Conservation (phyloP, 345 rosid species). For the Gossypium stocksii region DNA sequence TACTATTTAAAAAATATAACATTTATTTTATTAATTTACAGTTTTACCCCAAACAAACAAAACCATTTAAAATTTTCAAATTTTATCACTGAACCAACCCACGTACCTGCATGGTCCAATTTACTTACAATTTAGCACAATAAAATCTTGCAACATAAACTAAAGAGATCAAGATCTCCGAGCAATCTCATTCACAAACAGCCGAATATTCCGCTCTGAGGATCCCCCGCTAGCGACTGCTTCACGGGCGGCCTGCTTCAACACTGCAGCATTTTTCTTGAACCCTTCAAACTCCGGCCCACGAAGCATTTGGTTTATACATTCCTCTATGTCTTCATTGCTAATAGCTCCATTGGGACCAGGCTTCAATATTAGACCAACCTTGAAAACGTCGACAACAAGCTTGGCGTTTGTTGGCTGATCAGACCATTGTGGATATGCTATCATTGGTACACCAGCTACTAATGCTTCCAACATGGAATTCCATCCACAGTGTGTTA, state of each 20-base stretch:
- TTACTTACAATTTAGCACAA: too few species aligned
- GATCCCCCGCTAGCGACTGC: conserved; percentile 38
- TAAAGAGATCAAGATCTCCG: neutral
- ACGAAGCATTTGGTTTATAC: conserved; percentile 19
- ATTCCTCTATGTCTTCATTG: conserved; percentile 30
- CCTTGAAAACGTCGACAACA: conserved; percentile 35
- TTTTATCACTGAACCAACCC: neutral
- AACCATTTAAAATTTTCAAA: too few species aligned
- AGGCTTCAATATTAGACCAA: conserved; percentile 34
- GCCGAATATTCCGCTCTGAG: conserved; percentile 41
- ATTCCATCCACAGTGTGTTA: conserved; percentile 64
- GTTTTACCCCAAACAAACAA: too few species aligned
- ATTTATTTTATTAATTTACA: too few species aligned
- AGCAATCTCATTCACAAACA: conserved; percentile 35
- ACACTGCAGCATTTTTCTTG: conserved; percentile 26
- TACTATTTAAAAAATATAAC: too few species aligned
- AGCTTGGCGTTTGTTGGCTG: conserved; percentile 56
- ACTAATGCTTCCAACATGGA: conserved; percentile 36
- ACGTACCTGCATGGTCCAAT: too few species aligned
- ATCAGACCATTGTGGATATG: conserved; percentile 50
- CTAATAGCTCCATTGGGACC: conserved; percentile 23
- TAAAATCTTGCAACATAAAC: neutral
- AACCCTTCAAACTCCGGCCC: conserved; percentile 20
- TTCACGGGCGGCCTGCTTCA: conserved; percentile 35
- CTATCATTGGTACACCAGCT: conserved; percentile 45